These are phyloP conservation scores for Solanum habrochaites DNA, from an alignment of 257 asterid species.

Conservation along the genomic window DNA sequence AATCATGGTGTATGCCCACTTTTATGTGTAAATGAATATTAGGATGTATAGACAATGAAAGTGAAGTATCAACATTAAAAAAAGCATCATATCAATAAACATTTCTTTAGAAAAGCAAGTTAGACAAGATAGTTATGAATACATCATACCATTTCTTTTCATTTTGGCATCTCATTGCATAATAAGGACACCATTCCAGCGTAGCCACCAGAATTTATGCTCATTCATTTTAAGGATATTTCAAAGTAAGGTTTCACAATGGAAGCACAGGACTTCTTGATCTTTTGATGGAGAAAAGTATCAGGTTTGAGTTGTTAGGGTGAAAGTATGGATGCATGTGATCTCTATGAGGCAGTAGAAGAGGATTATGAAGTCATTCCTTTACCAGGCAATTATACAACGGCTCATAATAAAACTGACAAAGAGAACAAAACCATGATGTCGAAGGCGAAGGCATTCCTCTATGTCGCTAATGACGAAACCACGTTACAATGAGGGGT, in stretches of 20 bases:
- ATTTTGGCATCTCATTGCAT: conserved; percentile 12
- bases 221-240: conserved; percentile 22
- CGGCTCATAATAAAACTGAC: no score
- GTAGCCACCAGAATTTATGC: conserved; percentile 24
- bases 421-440: no score
- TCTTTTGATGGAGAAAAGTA: no score
- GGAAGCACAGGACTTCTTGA: no score
- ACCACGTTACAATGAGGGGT: no score
- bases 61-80: not conserved
- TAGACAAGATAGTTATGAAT: not conserved
- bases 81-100: not conserved
- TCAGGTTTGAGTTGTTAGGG: no score
- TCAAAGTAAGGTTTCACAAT: not conserved
- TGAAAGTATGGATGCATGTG: no score
- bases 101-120: not conserved
- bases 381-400: no score
- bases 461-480: no score
- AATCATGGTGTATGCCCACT: not conserved
- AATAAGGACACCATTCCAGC: conserved; percentile 27
- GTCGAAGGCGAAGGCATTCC: no score
- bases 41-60: not conserved
- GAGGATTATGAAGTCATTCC: no score
- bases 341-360: no score
- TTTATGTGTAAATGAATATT: not conserved
- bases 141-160: conserved; percentile 17